Conservation (phyloP, 495 filamentous ascomycete genomes). For the Neurospora sublineolata region DNA sequence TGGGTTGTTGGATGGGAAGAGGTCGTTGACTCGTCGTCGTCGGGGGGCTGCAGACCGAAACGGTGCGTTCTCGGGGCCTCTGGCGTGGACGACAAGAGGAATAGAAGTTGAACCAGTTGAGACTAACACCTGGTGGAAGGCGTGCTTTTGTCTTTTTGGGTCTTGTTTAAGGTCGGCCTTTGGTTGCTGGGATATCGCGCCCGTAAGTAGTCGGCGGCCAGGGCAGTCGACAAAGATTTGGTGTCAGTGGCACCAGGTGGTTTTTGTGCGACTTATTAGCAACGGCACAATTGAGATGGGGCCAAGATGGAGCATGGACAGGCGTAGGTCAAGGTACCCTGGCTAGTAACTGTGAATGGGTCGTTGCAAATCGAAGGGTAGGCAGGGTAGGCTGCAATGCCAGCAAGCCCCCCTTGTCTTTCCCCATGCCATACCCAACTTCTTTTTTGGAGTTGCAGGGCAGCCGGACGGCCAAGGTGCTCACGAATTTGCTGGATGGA, state of each 20-base stretch:
- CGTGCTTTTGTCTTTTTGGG: slow-evolving; percentile 1
- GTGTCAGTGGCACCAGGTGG: slow-evolving; percentile 35
- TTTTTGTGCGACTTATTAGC: slow-evolving; percentile 43
- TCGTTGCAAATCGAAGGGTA: slow-evolving; percentile 25
- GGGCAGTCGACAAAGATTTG: slow-evolving; percentile 31
- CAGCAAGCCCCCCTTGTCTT: slow-evolving; percentile 21
- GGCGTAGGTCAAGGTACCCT: slow-evolving; percentile 24
- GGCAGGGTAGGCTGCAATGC: slow-evolving; percentile 23
- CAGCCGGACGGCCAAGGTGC: slow-evolving; percentile 1
- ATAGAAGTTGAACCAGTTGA: background rate
- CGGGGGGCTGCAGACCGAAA: slow-evolving; percentile 31
- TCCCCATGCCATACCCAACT: background rate
- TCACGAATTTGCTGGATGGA: background rate
- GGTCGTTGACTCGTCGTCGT: slow-evolving; percentile 4
- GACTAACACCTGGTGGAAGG: background rate
- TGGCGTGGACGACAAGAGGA: slow-evolving; percentile 7
- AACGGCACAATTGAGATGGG: slow-evolving; percentile 26
- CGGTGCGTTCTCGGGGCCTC: slow-evolving; percentile 4
- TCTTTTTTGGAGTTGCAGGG: background rate
- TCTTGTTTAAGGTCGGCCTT: slow-evolving; percentile 4
- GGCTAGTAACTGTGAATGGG: slow-evolving; percentile 18
- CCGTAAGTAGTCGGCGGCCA: background rate
- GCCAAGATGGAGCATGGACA: slow-evolving; percentile 27
- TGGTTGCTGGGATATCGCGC: background rate
- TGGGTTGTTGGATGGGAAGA: slow-evolving; percentile 11